Percentiles rank a stretch among this genome's conserved stretches.
Conservation (phyloP, 164 flowering plant species). For the Nymphaea thermarum region DNA sequence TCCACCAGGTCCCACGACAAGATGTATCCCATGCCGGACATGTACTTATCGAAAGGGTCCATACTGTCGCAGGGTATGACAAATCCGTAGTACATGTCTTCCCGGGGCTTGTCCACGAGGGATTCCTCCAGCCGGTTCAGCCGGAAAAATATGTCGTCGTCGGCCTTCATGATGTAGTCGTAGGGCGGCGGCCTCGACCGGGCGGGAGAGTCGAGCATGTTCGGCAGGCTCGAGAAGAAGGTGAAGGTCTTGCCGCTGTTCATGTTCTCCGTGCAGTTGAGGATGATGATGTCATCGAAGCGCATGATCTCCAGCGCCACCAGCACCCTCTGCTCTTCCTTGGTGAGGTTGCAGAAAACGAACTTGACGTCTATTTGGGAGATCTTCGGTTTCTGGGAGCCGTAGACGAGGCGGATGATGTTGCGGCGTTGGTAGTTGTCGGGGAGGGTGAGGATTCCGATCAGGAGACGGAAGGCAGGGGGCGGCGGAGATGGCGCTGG, state of each 20-base stretch:
- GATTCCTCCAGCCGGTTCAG: constrained; percentile 7
- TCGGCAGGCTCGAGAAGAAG: constrained; percentile 63
- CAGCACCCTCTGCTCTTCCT: constrained; percentile 47
- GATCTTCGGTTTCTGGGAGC: constrained; percentile 31
- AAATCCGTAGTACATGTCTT: constrained; percentile 11
- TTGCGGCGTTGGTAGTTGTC: constrained; percentile 65
- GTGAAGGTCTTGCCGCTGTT: constrained; percentile 72
- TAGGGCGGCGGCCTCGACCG: constrained; percentile 4
- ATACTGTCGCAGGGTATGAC: constrained; percentile 9
- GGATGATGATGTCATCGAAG: constrained; percentile 65
- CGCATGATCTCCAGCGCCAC: constrained; percentile 82
- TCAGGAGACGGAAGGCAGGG: constrained; percentile 39
- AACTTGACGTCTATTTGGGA: constrained; percentile 61
- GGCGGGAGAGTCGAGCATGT: neutral
- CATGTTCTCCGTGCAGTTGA: constrained; percentile 71
- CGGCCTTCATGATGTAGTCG: constrained; percentile 14
- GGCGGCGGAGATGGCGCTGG: neutral
- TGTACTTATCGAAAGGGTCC: constrained; percentile 7
- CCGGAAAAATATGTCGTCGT: constrained; percentile 10
- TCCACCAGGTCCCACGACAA: constrained; percentile 83
- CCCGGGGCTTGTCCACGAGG: constrained; percentile 4
- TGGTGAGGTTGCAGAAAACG: constrained; percentile 76
- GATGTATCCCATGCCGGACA: constrained; percentile 45
- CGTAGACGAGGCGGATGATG: constrained; percentile 66
- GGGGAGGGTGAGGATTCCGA: constrained; percentile 66